Evolutionary conservation across 2,329 filamentous ascomycete species (phyloP), one percentile per base, ranked within the genome.

Genomic region (Claviceps lovelessii): DNA sequence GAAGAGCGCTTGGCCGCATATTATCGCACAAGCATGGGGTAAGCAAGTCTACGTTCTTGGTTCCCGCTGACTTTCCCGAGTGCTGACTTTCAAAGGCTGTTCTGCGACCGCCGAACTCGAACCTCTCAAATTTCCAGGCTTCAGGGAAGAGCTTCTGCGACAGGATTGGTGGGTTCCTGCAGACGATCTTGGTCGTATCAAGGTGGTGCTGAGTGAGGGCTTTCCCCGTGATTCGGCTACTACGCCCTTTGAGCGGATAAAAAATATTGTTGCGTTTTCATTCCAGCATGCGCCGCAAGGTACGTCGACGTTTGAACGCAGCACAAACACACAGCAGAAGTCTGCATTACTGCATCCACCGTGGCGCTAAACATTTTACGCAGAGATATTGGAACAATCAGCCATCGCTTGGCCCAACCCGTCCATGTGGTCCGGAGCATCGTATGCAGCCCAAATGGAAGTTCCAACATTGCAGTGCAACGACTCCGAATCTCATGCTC

Each of bases 201-300:
- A 85, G 64, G 68, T 94, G 31, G 68, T 90, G 54, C 78, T 95
- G 56, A 83, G 85, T 50, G 88, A 91, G 64, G 84, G 86, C 0
- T 82, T 89, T 56, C 73, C 76, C 10, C 73, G 81, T 42, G 74
- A 78, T 56, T 78, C 72, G 2, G 55, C 70, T 1, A 70, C 72
- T 2, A 68, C 72, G 46, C 78, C 80, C 0, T 80, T 86, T 59
- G 82, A 88, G 61, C 74, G 81, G 45, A 72, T 86, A 58, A 86
- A 84, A 63, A 88, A 90, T 62, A 69, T 89, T 48, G 79, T 90
- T 29, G 79, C 79, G 15, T 93, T 95, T 67, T 84, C 88, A 1
- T 95, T 94, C 62, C 87, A 93, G 63, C 87, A 93, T 72, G 89
- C 86, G 39, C 88, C 89, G 1, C 70, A 86, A 54, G 77, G 88